Evolutionary conservation across 1,284 basidiomycete species (phyloP).

Genomic region (Cerrena zonata): DNA sequence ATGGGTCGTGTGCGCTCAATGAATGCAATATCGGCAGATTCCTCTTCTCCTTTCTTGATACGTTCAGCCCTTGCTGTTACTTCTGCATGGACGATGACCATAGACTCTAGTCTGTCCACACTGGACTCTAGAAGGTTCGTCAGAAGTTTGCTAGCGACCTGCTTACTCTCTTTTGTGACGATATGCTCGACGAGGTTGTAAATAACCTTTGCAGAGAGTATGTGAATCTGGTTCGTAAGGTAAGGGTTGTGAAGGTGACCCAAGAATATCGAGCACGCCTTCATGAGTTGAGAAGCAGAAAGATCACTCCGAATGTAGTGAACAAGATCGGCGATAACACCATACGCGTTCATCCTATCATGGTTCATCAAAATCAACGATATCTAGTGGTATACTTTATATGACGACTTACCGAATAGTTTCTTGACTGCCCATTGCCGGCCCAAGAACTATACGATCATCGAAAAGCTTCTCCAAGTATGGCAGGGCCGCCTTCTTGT

Average conservation of each 20-base stretch:
- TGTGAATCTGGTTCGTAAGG: constrained; percentile 78
- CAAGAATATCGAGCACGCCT: constrained; percentile 82
- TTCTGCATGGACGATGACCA: constrained; percentile 66
- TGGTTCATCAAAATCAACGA: neutral
- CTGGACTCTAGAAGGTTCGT: constrained; percentile 78
- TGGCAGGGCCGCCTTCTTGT: constrained; percentile 76
- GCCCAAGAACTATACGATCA: constrained; percentile 87
- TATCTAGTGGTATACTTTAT: too few species aligned
- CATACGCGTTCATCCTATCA: constrained; percentile 74
- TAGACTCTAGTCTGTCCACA: constrained; percentile 80
- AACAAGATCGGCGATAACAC: constrained; percentile 87
- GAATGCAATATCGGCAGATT: constrained; percentile 41
- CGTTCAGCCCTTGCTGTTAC: constrained; percentile 44
- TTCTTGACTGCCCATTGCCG: constrained; percentile 77
- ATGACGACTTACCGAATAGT: constrained; percentile 56
- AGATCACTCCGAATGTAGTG: constrained; percentile 89
- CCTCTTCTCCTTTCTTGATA: constrained; percentile 42
- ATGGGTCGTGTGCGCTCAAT: constrained; percentile 81
- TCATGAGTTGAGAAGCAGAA: constrained; percentile 70
- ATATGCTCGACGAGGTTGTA: constrained; percentile 87
- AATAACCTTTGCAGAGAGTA: constrained; percentile 90
- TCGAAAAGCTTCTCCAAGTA: constrained; percentile 89
- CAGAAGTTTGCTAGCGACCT: constrained; percentile 65
- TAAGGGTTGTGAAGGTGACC: constrained; percentile 88
- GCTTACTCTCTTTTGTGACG: constrained; percentile 64